Evolutionary conservation across 1,139 yeast species (phyloP).

Genomic region (Wickerhamomyces sp.): DNA sequence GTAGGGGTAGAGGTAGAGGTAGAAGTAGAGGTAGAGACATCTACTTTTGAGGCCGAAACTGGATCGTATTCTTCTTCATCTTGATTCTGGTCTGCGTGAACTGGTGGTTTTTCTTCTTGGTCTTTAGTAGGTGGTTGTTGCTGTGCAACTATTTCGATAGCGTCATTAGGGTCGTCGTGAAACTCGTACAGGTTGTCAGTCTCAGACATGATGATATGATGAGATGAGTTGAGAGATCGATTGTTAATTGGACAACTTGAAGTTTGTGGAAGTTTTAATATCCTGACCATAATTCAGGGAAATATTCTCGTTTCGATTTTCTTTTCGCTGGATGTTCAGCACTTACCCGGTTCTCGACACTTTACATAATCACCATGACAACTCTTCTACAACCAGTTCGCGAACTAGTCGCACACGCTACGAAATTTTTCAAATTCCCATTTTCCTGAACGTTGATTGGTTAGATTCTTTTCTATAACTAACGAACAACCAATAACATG

Average conservation of each 20-base stretch:
- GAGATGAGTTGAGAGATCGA: no score
- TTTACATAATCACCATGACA: no score
- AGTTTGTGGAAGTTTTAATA: no score
- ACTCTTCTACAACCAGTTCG: no score
- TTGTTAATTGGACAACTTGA: no score
- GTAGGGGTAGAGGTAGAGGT: no score
- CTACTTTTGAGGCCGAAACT: background rate
- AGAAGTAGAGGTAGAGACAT: no score
- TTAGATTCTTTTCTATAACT: background rate
- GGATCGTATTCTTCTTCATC: background rate
- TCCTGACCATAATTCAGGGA: no score
- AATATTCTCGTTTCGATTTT: no score
- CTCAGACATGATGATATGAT: conserved; percentile 1
- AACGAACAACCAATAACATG: no score
- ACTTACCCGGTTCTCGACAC: no score
- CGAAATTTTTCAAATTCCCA: background rate
- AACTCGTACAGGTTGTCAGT: conserved; percentile 4
- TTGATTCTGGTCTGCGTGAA: background rate
- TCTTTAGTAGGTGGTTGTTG: background rate
- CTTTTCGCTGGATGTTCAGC: no score
- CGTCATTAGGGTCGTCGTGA: conserved; percentile 2
- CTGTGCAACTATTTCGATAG: conserved; percentile 1
- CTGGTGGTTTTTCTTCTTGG: background rate
- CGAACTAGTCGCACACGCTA: background rate
- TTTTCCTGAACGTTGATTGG: conserved; percentile 6